Conservation (phyloP, 163 green algal species). For the Scenedesmus sp. region DNA sequence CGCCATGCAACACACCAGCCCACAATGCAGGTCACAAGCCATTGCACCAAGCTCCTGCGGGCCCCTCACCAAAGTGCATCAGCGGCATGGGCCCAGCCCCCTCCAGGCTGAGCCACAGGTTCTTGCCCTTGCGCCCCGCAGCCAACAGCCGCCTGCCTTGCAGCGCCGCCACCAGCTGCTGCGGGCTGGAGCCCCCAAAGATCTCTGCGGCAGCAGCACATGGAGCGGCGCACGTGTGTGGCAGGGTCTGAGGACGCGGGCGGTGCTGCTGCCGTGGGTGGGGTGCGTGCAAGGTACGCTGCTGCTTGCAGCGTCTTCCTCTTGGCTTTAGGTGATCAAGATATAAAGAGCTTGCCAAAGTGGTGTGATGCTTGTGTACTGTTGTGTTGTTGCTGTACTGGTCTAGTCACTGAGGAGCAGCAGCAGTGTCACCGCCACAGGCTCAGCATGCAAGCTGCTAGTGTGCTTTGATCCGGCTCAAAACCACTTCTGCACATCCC, state of each 20-base stretch:
- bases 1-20: background rate
- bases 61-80: slow-evolving; percentile 76
- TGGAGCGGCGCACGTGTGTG: background rate
- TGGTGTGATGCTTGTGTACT: background rate
- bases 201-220: slow-evolving; percentile 53
- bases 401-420: background rate
- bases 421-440: background rate
- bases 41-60: background rate
- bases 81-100: slow-evolving; percentile 58
- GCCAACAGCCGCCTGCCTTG: slow-evolving; percentile 47
- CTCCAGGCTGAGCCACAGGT: slow-evolving; percentile 71
- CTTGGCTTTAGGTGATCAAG: no score
- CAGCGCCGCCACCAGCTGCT: slow-evolving; percentile 52
- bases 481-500: background rate
- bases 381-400: background rate
- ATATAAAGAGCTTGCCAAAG: background rate
- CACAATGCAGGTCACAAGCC: background rate
- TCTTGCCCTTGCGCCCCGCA: slow-evolving; percentile 68
- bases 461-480: background rate
- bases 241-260: background rate
- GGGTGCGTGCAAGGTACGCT: background rate
- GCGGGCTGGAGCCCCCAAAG: slow-evolving; percentile 38
- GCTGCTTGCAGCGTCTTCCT: background rate
- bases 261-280: background rate
- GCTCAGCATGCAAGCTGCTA: background rate